Evolutionary conservation across 306 rosid species (phyloP).

Genomic region (Sicyos baderoa): DNA sequence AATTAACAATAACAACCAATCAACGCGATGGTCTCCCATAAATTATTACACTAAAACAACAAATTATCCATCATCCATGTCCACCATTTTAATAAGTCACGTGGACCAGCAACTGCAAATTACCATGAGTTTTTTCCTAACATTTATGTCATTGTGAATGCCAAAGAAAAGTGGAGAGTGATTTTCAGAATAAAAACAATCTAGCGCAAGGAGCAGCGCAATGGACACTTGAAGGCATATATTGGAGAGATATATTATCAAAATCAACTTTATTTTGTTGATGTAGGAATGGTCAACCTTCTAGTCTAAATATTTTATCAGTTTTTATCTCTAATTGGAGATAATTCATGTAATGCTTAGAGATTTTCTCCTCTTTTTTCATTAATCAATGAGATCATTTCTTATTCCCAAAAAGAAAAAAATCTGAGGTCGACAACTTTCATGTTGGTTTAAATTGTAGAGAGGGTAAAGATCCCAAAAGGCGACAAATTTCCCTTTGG

Average conservation of each 20-base stretch:
- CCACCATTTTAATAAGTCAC: neutral
- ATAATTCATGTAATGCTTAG: no score
- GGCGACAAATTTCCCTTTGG: no score
- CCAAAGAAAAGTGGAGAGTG: neutral
- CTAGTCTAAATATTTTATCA: no score
- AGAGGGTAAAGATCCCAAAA: no score
- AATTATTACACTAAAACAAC: neutral
- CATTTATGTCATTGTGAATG: neutral
- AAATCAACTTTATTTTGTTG: no score
- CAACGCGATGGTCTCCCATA: neutral
- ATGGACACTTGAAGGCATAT: neutral
- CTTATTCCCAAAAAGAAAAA: no score
- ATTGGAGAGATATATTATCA: neutral
- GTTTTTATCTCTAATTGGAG: no score
- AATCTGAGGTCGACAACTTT: neutral
- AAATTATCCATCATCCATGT: neutral
- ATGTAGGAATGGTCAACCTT: no score
- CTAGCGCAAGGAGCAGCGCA: neutral
- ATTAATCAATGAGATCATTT: no score
- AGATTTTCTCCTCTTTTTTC: no score
- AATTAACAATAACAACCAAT: neutral
- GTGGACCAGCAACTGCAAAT: neutral
- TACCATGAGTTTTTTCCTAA: constrained; percentile 1
- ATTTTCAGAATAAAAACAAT: neutral
- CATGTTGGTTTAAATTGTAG: no score